Percentiles rank a stretch among this genome's conserved stretches.
phyloP scores from a whole-genome alignment of 164 flowering plant species.

The Macadamia integrifolia region DNA sequence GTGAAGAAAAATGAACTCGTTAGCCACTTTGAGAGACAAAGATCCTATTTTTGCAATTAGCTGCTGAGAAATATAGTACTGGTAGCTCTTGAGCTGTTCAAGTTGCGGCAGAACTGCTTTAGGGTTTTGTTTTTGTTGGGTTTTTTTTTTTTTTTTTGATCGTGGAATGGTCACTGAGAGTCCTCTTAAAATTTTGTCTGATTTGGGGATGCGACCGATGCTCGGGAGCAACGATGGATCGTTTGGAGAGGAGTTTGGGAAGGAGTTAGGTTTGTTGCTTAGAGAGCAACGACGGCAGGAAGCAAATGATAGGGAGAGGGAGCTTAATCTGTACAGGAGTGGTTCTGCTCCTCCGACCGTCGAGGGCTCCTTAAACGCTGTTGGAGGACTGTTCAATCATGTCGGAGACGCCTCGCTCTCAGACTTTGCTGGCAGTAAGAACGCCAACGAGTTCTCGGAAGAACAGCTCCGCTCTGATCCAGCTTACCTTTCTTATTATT shows the following conservation, averaged over 20 bases:
- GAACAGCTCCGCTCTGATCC: slow-evolving; percentile 75
- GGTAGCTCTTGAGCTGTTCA: background rate
- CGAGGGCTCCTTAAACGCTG: slow-evolving; percentile 66
- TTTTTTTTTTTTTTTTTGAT: background rate
- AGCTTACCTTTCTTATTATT: slow-evolving; percentile 61
- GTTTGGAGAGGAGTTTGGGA: slow-evolving; percentile 43
- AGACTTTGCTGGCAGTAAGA: slow-evolving; percentile 5
- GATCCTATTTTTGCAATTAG: background rate
- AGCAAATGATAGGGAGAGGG: slow-evolving; percentile 52
- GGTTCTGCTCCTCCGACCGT: slow-evolving; percentile 92
- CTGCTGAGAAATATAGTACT: background rate
- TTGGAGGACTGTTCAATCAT: slow-evolving; percentile 46
- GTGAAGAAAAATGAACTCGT: background rate
- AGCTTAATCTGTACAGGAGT: slow-evolving; percentile 54
- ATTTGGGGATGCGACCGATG: slow-evolving; percentile 49
- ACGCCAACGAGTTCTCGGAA: slow-evolving; percentile 29
- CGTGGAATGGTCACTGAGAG: slow-evolving; percentile 11
- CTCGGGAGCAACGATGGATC: slow-evolving; percentile 27
- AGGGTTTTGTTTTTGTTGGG: background rate
- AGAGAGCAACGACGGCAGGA: slow-evolving; percentile 41
- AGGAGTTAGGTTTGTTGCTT: slow-evolving; percentile 35
- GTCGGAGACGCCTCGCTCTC: slow-evolving; percentile 11
- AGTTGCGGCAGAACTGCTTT: background rate
- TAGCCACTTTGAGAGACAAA: slow-evolving; percentile 7
- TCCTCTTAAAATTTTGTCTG: slow-evolving; percentile 42